These are phyloP conservation scores for Syzygium grande DNA, from an alignment of 345 rosid species.

Conservation along the genomic window DNA sequence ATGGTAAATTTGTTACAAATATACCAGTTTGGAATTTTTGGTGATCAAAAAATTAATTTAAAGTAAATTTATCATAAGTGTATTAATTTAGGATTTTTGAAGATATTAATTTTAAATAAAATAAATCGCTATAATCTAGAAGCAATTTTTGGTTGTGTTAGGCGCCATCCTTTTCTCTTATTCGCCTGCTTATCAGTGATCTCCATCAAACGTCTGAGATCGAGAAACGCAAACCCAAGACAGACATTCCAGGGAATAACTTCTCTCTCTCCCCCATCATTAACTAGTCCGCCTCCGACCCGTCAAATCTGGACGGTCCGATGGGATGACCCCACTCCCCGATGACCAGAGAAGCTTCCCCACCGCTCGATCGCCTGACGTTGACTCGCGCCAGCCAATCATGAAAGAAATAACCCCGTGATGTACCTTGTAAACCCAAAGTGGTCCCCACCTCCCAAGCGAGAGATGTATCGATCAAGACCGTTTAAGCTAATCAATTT, in stretches of 20 bases:
- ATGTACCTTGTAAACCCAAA: not conserved
- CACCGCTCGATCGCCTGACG: constrained; percentile 12
- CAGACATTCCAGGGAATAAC: not conserved
- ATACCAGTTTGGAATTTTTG: too few relatives aligned
- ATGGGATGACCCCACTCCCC: not conserved
- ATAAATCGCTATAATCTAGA: not conserved
- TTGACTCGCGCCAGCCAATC: constrained; percentile 13
- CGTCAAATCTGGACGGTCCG: not conserved
- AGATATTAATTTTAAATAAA: not conserved
- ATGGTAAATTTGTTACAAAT: too few relatives aligned
- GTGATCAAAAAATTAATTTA: too few relatives aligned
- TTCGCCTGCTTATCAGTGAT: not conserved
- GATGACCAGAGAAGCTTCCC: not conserved
- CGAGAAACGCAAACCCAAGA: not conserved
- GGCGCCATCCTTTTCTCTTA: not conserved
- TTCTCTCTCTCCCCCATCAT: not conserved
- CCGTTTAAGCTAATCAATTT: constrained; percentile 17
- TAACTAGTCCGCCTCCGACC: not conserved
- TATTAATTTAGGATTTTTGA: too few relatives aligned
- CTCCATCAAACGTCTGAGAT: not conserved
- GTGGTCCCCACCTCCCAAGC: not conserved
- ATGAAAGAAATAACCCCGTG: not conserved
- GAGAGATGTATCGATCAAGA: constrained; percentile 6
- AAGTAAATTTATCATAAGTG: too few relatives aligned
- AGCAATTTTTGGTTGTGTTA: not conserved